These are phyloP conservation scores for Trametes maxima DNA, from an alignment of 768 basidiomycete genomes.

Conservation along the genomic window DNA sequence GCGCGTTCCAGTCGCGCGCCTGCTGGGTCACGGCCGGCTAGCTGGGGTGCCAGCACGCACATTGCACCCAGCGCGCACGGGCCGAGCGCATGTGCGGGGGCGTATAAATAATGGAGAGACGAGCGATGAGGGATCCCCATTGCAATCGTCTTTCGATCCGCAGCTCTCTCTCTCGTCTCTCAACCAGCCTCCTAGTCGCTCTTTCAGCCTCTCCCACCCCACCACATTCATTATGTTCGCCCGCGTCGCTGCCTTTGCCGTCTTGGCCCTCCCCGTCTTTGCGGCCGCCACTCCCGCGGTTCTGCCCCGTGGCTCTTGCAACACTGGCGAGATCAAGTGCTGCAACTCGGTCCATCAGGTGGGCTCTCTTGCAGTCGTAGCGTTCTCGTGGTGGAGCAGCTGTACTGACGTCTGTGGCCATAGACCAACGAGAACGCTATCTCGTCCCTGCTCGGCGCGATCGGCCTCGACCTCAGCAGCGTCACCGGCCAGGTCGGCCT, in stretches of 20 bases:
- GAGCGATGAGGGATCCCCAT: neutral
- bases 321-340: slow-evolving; percentile 22
- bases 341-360: slow-evolving; percentile 21
- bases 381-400: no score
- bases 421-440: slow-evolving; percentile 13
- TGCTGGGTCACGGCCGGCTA: neutral
- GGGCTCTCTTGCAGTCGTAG: neutral
- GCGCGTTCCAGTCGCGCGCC: neutral
- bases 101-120: slow-evolving; percentile 8
- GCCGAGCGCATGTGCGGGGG: neutral
- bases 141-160: slow-evolving; percentile 11
- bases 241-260: slow-evolving; percentile 17
- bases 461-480: slow-evolving; percentile 23
- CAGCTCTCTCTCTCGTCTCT: slow-evolving; percentile 5
- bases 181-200: slow-evolving; percentile 19
- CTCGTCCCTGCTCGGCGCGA: slow-evolving; percentile 22
- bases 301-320: slow-evolving; percentile 17
- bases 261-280: slow-evolving; percentile 21
- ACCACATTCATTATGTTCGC: slow-evolving; percentile 22
- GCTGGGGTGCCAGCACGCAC: slow-evolving; percentile 1
- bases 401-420: neutral
- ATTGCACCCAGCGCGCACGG: neutral
- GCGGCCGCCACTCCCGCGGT: slow-evolving; percentile 15
- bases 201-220: slow-evolving; percentile 10
- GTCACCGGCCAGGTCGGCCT: slow-evolving; percentile 28